Evolutionary conservation across 1,139 yeast species (phyloP), one percentile per base, ranked within the genome.

Genomic region (Williopsis jadinii): DNA sequence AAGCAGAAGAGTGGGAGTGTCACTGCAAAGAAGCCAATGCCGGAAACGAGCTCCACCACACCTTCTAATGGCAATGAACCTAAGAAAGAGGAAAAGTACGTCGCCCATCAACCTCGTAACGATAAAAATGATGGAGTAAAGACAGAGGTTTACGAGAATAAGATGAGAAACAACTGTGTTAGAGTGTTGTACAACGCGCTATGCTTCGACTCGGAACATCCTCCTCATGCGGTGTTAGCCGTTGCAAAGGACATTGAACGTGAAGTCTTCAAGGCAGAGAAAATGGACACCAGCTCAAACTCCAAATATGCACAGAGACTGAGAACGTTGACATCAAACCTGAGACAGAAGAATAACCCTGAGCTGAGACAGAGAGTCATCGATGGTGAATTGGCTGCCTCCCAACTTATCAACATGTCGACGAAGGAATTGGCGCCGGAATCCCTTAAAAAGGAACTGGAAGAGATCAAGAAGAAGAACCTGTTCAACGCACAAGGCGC

Each of bases 401-500:
- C 70, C 14, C 72, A 77, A 36, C 75, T 92, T 52, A 82, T 84
- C 41, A 75, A 66, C 35, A 90, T 94, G 95, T 69, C 81, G 30
- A 95, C 97, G 9, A 87, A 83, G 57, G 98, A 92, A 51, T 75
- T 92, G 81, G 97, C 97, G 0, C 95, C 97, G 3, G 97, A 87
- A 57, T 69, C 82, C 9, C 74, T 92, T 52, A 86, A 84, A 64
- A 77, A 84, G 60, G 95, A 88, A 60, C 73, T 90, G 52, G 94
- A 88, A 56, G 80, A 84, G 55, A 74, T 92, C 54, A 87, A 85
- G 58, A 84, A 85, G 60, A 84, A 86, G 62, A 94, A 94, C 64
- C 71, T 92, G 59, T 90, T 85, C 65, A 95, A 92, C 60, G 98
- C 98, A 3, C 97, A 87, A 64, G 97, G 97, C 52, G 97, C 98